A percentile compares a stretch with the other conserved stretches of the same genome.
These are phyloP conservation scores for Melastoma candidum DNA, from an alignment of 441 rosid genomes.

Conservation along the genomic window DNA sequence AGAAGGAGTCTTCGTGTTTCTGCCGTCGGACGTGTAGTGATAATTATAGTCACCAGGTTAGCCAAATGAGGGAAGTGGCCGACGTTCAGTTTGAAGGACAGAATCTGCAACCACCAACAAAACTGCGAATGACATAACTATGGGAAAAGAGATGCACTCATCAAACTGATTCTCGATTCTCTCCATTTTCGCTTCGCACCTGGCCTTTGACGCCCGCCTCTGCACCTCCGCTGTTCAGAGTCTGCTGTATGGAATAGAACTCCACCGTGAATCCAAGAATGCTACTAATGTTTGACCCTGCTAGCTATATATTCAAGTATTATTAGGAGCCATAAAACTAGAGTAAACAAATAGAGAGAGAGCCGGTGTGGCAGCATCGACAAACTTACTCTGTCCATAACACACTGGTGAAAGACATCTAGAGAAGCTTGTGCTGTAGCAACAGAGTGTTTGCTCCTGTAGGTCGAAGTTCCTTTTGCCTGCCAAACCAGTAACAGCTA, in stretches of 20 bases:
- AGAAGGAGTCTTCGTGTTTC: constrained; percentile 54
- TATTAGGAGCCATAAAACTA: too few relatives aligned
- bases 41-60: constrained; percentile 87
- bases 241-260: constrained; percentile 83
- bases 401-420: constrained; percentile 98
- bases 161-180: constrained; percentile 81
- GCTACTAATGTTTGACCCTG: constrained; percentile 31
- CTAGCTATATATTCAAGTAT: too few relatives aligned
- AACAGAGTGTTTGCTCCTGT: constrained; percentile 65
- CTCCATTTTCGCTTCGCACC: constrained; percentile 80
- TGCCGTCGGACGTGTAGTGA: constrained; percentile 82
- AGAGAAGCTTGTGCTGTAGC: constrained; percentile 94
- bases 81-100: constrained; percentile 80
- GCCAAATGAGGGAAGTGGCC: constrained; percentile 94
- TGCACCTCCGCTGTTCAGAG: constrained; percentile 66
- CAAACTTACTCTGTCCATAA: constrained; percentile 88
- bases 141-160: constrained; percentile 47
- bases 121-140: background rate
- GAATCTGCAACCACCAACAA: constrained; percentile 34
- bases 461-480: constrained; percentile 58
- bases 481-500: constrained; percentile 16
- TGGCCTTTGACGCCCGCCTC: constrained; percentile 62
- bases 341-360: too few relatives aligned
- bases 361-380: too few relatives aligned
- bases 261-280: constrained; percentile 84